Conservation (phyloP, 768 basidiomycete species). For the Calocera cornea region DNA sequence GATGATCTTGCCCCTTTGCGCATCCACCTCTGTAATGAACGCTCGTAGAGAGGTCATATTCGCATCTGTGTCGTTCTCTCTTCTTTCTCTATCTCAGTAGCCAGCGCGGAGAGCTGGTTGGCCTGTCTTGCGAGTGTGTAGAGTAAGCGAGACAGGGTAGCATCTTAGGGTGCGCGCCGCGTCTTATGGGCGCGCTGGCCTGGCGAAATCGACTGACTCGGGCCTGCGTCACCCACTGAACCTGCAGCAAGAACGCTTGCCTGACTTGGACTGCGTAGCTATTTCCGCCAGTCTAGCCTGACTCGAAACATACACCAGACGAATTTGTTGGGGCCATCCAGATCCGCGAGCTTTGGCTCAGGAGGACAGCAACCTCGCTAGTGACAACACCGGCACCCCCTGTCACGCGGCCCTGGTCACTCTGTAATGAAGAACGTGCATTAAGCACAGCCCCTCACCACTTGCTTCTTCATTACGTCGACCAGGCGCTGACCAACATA, state of each 20-base stretch:
- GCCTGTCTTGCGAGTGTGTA: neutral
- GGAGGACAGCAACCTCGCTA: too few relatives aligned
- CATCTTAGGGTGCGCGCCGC: neutral
- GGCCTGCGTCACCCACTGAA: neutral
- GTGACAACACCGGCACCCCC: too few relatives aligned
- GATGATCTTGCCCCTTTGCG: slow-evolving; percentile 1
- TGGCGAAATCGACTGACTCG: neutral
- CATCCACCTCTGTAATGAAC: slow-evolving; percentile 1
- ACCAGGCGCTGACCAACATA: neutral
- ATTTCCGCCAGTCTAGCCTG: neutral
- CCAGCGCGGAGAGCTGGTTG: neutral
- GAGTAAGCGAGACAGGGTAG: neutral
- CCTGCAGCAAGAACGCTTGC: neutral
- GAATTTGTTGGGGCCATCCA: neutral
- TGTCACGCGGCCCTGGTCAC: too few relatives aligned
- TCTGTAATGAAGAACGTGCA: neutral
- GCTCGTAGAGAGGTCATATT: slow-evolving; percentile 1
- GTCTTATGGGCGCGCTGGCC: neutral
- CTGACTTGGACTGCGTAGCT: neutral
- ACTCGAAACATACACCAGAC: neutral
- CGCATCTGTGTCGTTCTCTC: neutral
- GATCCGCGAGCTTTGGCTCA: neutral
- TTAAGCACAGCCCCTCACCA: neutral
- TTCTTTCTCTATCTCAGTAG: neutral
- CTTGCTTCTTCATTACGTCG: neutral